Base-by-base conservation (phyloP, 1,139 yeast species). In the Zygosaccharomyces pseudobailii region DNA sequence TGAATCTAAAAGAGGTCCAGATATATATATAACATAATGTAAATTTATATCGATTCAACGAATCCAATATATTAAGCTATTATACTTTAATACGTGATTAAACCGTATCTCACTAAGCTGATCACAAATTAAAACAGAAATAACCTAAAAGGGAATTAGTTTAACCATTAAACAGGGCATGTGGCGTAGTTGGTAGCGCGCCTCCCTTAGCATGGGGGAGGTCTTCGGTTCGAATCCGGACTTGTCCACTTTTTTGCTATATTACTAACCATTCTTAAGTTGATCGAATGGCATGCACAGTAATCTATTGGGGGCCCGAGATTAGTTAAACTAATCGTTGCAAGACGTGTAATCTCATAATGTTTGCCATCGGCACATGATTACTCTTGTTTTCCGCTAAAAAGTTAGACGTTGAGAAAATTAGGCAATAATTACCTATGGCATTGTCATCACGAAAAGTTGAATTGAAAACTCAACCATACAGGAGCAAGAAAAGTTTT, bases 111-210 rank as follows among this genome's bases (percentile, higher is more conserved):
- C 28, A 24, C 9, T 24, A 24, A 9, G 28, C 28, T 24, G 28
- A 24, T 24, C 28, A 24, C 28, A 24, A 6, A 24, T 7, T 24
- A 24, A 7, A 24, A 6, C 28, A 24, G 9, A 24, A 7, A 9
- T 6, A 7, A 24, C 9, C 28, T 24, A 2, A 24, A 24, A 13
- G 17, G 2, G 2, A 13, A 13, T 13, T 13, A 13, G 2, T 10
- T 5, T 28, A 28, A 28, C 32, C 9, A 28, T 30, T 6, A 30
- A 6, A 10, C 5, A 3, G 45, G 45, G 45, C 45, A 42, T 42
- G 45, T 42, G 45, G 45, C 45, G 45, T 42, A 42, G 45, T 42
- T 42, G 45, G 45, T 42, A 42, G 45, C 45, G 45, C 45, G 45
- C 45, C 36, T n/a, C 45, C 45, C 45, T 42, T 42, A 42, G 45